Conservation (phyloP, 192 early-diverging fungal genomes). For the Coemansia sp. region DNA sequence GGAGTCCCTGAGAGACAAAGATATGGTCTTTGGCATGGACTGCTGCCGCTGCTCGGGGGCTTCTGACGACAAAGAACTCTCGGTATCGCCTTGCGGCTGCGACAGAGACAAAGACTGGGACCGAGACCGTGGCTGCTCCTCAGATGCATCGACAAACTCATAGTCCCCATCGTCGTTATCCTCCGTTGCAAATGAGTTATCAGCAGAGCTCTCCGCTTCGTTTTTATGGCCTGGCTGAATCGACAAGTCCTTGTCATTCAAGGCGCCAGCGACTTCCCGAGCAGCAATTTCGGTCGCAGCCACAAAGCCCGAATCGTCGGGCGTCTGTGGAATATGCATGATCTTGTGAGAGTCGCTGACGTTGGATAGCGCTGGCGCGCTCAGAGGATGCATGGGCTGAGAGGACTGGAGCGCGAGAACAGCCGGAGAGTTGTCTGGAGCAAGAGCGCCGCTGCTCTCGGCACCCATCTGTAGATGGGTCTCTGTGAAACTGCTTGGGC, state of each 20-base stretch:
- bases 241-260: not conserved
- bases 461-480: not conserved
- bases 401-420: slow-evolving; percentile 22
- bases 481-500: not conserved
- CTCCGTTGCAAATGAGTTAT: not conserved
- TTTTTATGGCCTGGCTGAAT: not conserved
- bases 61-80: not conserved
- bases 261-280: not conserved
- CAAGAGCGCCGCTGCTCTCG: not conserved
- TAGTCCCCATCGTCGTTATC: not conserved
- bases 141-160: slow-evolving; percentile 7
- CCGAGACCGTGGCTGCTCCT: not conserved
- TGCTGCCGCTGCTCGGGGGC: not conserved
- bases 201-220: not conserved
- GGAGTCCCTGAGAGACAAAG: not conserved
- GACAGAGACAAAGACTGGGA: not conserved
- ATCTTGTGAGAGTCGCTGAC: not conserved
- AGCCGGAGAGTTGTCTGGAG: not conserved
- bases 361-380: slow-evolving; percentile 6
- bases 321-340: slow-evolving; percentile 18
- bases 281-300: not conserved
- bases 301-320: not conserved
- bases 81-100: not conserved
- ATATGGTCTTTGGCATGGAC: not conserved
- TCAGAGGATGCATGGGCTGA: slow-evolving; percentile 3